phyloP scores from a whole-genome alignment of 1,284 basidiomycete species.

The Xerocomus alliaceus region DNA sequence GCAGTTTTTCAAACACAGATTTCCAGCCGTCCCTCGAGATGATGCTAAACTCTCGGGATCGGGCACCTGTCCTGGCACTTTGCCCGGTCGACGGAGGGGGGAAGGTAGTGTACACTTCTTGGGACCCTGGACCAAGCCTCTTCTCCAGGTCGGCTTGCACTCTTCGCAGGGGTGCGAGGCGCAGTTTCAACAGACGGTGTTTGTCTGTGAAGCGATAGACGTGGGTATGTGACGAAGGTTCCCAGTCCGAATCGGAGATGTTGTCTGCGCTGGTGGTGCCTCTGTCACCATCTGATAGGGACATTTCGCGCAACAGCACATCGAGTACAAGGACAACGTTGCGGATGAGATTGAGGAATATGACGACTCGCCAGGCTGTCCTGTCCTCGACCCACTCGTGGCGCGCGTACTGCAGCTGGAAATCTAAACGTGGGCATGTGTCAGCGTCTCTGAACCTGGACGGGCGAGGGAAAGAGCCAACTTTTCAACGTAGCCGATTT shows the following conservation, averaged over 20 bases:
- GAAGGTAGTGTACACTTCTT: conserved; percentile 50
- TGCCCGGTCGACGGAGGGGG: conserved; percentile 49
- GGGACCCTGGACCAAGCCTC: conserved; percentile 61
- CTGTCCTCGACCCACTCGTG: conserved; percentile 72
- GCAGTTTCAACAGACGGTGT: conserved; percentile 63
- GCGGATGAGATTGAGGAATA: conserved; percentile 77
- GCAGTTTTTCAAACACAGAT: conserved; percentile 59
- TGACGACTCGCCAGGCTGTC: conserved; percentile 73
- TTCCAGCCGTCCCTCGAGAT: conserved; percentile 69
- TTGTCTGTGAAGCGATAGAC: conserved; percentile 62
- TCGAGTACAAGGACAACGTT: conserved; percentile 68
- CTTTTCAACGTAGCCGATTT: conserved; percentile 62
- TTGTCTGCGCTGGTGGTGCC: conserved; percentile 39
- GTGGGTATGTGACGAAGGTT: conserved; percentile 33
- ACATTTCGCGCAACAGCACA: conserved; percentile 61
- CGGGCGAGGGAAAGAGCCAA: conserved; percentile 28
- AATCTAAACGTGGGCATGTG: conserved; percentile 52
- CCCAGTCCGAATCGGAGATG: conserved; percentile 42
- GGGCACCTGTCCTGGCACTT: conserved; percentile 8
- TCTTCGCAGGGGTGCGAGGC: conserved; percentile 61
- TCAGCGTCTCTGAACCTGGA: not conserved
- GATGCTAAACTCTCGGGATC: conserved; percentile 57
- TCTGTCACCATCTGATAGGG: conserved; percentile 42
- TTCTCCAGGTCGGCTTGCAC: conserved; percentile 67
- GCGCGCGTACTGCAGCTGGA: conserved; percentile 71